A percentile compares a stretch with the other conserved stretches of the same genome.
Evolutionary conservation across 768 basidiomycete species (phyloP).

Genomic region (Lentinula sp.): DNA sequence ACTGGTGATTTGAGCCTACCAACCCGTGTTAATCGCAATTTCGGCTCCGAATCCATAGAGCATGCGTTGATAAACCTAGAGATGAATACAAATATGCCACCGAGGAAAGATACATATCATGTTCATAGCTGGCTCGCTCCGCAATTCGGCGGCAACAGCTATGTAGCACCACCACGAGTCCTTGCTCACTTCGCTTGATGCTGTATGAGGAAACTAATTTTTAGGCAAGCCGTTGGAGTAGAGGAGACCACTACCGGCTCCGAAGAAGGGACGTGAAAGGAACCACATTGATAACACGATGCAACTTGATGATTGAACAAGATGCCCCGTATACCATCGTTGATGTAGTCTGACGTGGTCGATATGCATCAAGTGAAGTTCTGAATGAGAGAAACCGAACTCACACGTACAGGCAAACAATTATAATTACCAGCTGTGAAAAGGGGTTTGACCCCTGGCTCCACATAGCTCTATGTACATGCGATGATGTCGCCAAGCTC

Average conservation of each 20-base stretch:
- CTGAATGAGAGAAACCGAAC: conserved; percentile 30
- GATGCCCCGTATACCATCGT: conserved; percentile 98
- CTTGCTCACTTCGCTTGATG: conserved; percentile 48
- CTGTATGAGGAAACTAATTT: too few relatives aligned
- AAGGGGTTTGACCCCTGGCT: too few relatives aligned
- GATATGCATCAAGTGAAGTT: conserved; percentile 16
- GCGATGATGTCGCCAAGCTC: conserved; percentile 91
- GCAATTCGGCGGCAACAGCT: conserved; percentile 41
- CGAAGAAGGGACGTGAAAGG: conserved; percentile 46
- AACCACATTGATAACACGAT: conserved; percentile 67
- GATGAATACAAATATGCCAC: neutral
- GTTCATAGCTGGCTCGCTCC: conserved; percentile 32
- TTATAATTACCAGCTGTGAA: too few relatives aligned
- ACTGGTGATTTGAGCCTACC: conserved; percentile 10
- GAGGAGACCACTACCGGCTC: conserved; percentile 25
- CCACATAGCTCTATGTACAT: conserved; percentile 26
- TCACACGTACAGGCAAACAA: conserved; percentile 54
- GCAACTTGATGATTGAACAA: conserved; percentile 92
- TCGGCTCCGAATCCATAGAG: conserved; percentile 24
- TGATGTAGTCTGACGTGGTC: conserved; percentile 71
- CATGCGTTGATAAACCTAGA: conserved; percentile 24
- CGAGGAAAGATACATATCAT: too few relatives aligned
- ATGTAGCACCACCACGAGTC: conserved; percentile 70
- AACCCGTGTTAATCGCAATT: conserved; percentile 22
- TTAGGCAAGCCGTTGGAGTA: too few relatives aligned